These are phyloP conservation scores for Trichoderma sp. DNA, from an alignment of 2,329 filamentous ascomycete genomes.

Conservation along the genomic window DNA sequence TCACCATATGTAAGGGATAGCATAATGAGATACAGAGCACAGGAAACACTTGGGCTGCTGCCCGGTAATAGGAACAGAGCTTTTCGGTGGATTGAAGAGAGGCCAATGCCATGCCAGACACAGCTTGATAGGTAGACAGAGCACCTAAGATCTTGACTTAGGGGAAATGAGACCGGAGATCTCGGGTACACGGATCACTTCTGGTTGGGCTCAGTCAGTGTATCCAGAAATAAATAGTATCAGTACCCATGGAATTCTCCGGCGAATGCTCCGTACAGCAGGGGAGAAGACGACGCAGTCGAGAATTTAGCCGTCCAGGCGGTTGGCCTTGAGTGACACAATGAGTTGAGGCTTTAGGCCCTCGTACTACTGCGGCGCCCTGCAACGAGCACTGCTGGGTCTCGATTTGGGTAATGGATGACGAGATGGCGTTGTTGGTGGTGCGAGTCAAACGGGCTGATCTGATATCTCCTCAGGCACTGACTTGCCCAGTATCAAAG, in stretches of 20 bases:
- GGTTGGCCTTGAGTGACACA: not conserved
- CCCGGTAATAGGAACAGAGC: not conserved
- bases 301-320: not conserved
- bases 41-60: not conserved
- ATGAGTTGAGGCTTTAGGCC: not conserved
- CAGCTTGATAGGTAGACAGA: not conserved
- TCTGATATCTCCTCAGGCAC: not conserved
- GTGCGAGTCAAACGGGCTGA: not conserved
- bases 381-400: not conserved
- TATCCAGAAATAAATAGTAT: not conserved
- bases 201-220: not conserved
- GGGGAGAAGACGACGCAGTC: not conserved
- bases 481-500: not conserved
- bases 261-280: not conserved
- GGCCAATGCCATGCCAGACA: not conserved
- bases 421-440: not conserved
- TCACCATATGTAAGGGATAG: not conserved
- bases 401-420: not conserved
- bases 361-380: not conserved
- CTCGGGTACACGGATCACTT: not conserved
- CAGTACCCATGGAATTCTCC: conserved; percentile 2
- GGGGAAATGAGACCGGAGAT: not conserved
- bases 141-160: not conserved
- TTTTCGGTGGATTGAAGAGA: not conserved
- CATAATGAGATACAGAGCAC: not conserved